Evolutionary conservation across 768 basidiomycete genomes (phyloP).

Genomic region (Phallus indusiatus): DNA sequence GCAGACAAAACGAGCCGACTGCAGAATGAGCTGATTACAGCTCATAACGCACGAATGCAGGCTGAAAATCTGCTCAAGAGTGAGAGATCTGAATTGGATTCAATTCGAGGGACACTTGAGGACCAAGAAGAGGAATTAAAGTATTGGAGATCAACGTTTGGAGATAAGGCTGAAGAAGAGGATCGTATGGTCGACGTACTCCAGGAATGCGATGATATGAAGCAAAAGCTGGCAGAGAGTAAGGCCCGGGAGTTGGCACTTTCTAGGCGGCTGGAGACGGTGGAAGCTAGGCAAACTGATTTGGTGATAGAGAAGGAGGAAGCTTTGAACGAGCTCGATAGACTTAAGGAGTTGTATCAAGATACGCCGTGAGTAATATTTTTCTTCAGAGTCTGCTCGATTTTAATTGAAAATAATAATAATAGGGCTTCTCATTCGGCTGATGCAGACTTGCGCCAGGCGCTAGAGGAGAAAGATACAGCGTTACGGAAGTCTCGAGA

Average conservation of each 20-base stretch:
- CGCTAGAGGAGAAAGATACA: background rate
- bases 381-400: background rate
- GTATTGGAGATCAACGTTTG: constrained; percentile 26
- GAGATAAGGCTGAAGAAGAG: background rate
- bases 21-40: constrained; percentile 37
- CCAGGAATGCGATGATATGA: constrained; percentile 1
- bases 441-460: constrained; percentile 3
- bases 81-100: constrained; percentile 33
- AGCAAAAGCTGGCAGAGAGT: constrained; percentile 26
- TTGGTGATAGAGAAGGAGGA: constrained; percentile 49
- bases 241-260: constrained; percentile 51
- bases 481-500: background rate
- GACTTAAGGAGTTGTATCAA: constrained; percentile 24
- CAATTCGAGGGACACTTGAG: constrained; percentile 35
- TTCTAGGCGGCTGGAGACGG: constrained; percentile 52
- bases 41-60: constrained; percentile 39
- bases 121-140: constrained; percentile 54
- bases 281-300: constrained; percentile 35
- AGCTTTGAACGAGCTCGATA: constrained; percentile 34
- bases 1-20: background rate
- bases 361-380: constrained; percentile 17
- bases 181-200: background rate
- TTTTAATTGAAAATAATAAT: background rate
- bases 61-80: constrained; percentile 51
- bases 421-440: background rate